These are phyloP conservation scores for Inga oerstediana DNA, from an alignment of 306 rosid genomes.

Conservation along the genomic window DNA sequence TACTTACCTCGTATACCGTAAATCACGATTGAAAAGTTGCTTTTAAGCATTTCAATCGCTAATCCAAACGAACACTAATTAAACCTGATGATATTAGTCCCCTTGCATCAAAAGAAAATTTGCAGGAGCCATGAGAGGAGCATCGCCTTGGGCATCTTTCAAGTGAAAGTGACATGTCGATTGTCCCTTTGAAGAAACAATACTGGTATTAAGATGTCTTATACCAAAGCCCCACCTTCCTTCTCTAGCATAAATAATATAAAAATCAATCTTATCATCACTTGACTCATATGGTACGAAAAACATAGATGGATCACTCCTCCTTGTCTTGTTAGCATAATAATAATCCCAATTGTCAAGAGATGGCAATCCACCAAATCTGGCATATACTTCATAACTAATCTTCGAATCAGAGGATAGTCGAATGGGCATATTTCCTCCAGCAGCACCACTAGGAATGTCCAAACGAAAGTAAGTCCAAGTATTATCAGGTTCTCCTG, in stretches of 20 bases:
- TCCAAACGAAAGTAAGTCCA: constrained; percentile 87
- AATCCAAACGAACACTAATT: too few species aligned
- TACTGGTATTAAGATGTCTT: constrained; percentile 51
- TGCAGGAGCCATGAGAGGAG: constrained; percentile 81
- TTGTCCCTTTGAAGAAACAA: constrained; percentile 46
- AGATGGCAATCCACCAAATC: constrained; percentile 91
- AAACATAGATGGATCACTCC: too few species aligned
- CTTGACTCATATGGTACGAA: too few species aligned
- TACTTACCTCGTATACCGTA: too few species aligned
- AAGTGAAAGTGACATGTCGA: constrained; percentile 76
- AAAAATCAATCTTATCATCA: constrained; percentile 53
- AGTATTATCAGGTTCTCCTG: constrained; percentile 46
- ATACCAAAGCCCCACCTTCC: constrained; percentile 94
- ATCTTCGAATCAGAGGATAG: constrained; percentile 60
- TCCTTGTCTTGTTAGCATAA: too few species aligned
- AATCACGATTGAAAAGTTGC: too few species aligned
- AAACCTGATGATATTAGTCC: constrained; percentile 80
- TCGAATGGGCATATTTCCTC: constrained; percentile 73
- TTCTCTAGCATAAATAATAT: constrained; percentile 77
- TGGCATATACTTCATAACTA: constrained; percentile 74
- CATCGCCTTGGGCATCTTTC: constrained; percentile 92
- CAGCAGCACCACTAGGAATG: constrained; percentile 89
- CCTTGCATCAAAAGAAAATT: constrained; percentile 68
- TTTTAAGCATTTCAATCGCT: too few species aligned
- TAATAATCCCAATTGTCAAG: constrained; percentile 61